These are phyloP conservation scores for Candida maesae DNA, from an alignment of 805 yeast genomes.

Conservation along the genomic window DNA sequence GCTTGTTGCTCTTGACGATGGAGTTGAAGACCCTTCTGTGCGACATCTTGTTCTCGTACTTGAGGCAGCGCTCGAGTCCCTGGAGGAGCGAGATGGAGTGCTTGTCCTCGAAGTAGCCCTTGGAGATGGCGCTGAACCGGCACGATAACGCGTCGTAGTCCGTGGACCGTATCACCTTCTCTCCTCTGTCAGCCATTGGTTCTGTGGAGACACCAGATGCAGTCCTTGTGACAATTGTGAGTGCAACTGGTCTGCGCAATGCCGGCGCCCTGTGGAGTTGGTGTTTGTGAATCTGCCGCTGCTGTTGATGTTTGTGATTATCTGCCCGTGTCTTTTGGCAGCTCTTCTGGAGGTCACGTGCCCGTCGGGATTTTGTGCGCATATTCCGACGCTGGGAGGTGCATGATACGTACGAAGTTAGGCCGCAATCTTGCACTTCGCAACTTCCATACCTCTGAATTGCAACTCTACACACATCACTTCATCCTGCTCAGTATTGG, in stretches of 20 bases:
- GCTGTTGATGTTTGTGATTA: too few relatives aligned
- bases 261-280: too few relatives aligned
- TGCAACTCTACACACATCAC: too few relatives aligned
- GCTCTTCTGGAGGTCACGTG: not conserved
- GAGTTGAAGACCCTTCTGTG: slow-evolving; percentile 17
- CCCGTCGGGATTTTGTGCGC: not conserved
- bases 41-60: slow-evolving; percentile 21
- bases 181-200: not conserved
- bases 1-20: slow-evolving; percentile 18
- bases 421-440: too few relatives aligned
- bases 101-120: slow-evolving; percentile 44
- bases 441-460: too few relatives aligned
- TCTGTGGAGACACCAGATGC: too few relatives aligned
- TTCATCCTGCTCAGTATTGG: too few relatives aligned
- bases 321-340: not conserved
- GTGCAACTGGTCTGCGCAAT: too few relatives aligned
- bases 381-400: too few relatives aligned
- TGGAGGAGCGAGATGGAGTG: slow-evolving; percentile 15
- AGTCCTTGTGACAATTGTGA: too few relatives aligned
- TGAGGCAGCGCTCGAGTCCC: slow-evolving; percentile 22
- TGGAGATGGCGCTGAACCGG: slow-evolving; percentile 48
- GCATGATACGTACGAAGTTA: too few relatives aligned
- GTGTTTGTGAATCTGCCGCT: too few relatives aligned
- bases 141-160: slow-evolving; percentile 73
- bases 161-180: slow-evolving; percentile 34